Conservation (phyloP, 2,329 filamentous ascomycete species). For the Trichoderma sp. region DNA sequence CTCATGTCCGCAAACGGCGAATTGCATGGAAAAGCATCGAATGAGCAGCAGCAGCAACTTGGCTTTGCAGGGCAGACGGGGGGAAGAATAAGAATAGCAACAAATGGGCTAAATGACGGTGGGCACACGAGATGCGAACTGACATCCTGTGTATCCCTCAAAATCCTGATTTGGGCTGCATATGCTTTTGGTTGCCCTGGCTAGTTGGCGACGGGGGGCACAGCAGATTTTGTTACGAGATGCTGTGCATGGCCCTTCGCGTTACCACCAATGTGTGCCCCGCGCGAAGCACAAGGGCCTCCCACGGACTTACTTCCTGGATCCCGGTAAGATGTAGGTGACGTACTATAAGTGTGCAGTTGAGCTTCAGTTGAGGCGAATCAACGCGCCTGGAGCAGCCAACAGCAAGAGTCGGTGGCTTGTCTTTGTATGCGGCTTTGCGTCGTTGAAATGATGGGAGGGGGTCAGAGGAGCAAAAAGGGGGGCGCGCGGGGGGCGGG, state of each 20-base stretch:
- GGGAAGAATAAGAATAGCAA: background rate
- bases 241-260: conserved; percentile 14
- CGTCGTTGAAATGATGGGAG: background rate
- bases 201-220: background rate
- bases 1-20: background rate
- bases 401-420: conserved; percentile 4
- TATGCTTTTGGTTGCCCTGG: background rate
- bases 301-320: background rate
- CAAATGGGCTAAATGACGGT: background rate
- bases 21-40: background rate
- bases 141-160: background rate
- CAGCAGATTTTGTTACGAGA: conserved; percentile 3
- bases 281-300: background rate
- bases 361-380: background rate
- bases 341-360: conserved; percentile 3
- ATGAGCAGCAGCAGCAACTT: background rate
- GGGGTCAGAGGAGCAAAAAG: background rate
- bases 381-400: background rate
- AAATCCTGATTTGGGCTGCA: background rate
- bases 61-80: background rate
- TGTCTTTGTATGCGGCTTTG: background rate
- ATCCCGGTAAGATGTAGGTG: conserved; percentile 16
- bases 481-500: background rate
- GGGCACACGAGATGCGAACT: background rate
- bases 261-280: background rate